A percentile compares a stretch with the other conserved stretches of the same genome.
phyloP scores from a whole-genome alignment of 306 rosid species.

The Betula pendula region DNA sequence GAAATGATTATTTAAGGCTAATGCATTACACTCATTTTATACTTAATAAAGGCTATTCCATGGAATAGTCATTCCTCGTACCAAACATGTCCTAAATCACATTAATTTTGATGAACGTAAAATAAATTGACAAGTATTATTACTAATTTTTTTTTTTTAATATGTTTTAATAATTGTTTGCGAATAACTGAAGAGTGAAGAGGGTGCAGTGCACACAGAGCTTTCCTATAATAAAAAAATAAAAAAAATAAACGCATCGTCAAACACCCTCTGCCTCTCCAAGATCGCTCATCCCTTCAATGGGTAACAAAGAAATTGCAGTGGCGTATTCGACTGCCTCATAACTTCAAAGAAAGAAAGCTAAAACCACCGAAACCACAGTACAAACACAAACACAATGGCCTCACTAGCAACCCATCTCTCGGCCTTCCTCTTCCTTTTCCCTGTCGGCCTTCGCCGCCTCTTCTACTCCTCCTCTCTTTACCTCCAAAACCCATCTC shows the following conservation, averaged over 20 bases:
- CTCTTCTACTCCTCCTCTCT: conserved; percentile 69
- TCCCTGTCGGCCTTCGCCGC: conserved; percentile 71
- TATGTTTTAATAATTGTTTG: too few relatives aligned
- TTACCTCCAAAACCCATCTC: conserved; percentile 70
- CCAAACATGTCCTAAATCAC: too few relatives aligned
- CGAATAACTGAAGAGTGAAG: too few relatives aligned
- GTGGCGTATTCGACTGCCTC: background rate
- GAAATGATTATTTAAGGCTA: too few relatives aligned
- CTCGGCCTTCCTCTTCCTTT: conserved; percentile 61
- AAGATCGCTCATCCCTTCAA: background rate
- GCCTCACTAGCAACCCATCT: conserved; percentile 72
- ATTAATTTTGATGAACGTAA: too few relatives aligned
- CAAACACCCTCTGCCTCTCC: background rate
- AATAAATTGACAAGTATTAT: too few relatives aligned
- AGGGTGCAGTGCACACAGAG: too few relatives aligned
- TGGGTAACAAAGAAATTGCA: background rate
- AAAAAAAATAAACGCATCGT: background rate
- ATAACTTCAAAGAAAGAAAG: conserved; percentile 15
- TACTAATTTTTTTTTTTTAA: too few relatives aligned
- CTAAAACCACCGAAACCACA: conserved; percentile 33
- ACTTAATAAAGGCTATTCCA: too few relatives aligned
- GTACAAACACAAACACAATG: conserved; percentile 44
- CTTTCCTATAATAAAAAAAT: too few relatives aligned
- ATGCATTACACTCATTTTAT: too few relatives aligned
- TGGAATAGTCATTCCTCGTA: too few relatives aligned